Evolutionary conservation across 257 asterid species (phyloP).

Genomic region (Solanum medicagineum): DNA sequence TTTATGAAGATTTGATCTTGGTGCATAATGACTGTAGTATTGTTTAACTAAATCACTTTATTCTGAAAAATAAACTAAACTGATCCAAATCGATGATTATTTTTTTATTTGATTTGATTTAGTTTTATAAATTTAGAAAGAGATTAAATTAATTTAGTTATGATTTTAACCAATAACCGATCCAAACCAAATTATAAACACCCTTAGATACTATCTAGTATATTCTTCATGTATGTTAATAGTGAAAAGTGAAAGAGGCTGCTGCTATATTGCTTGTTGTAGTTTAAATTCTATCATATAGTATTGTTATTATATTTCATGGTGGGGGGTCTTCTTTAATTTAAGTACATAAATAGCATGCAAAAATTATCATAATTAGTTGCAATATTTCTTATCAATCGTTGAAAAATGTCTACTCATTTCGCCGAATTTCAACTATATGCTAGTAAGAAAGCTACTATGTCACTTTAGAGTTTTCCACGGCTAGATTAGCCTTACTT

Average conservation of each 20-base stretch:
- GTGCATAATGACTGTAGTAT: no score
- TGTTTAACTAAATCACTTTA: no score
- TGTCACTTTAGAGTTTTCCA: neutral
- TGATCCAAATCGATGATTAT: no score
- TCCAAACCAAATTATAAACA: no score
- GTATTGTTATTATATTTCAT: no score
- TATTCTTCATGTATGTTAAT: neutral
- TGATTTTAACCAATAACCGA: no score
- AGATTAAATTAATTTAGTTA: rapidly evolving
- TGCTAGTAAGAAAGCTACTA: neutral
- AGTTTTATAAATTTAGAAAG: no score
- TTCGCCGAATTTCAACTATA: neutral
- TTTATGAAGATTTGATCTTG: no score
- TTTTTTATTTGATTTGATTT: no score
- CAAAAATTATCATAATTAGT: neutral
- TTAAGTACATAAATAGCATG: neutral
- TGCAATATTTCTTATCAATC: neutral
- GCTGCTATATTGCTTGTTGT: neutral
- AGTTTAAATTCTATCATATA: neutral
- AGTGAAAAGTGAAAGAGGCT: neutral
- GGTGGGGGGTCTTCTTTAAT: neutral
- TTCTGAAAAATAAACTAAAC: no score
- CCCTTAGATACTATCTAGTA: neutral
- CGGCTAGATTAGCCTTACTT: neutral
- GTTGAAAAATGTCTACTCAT: neutral